These are phyloP conservation scores for Pseudonitzschia pungens DNA, from an alignment of 108 stramenopile genomes.

Conservation along the genomic window DNA sequence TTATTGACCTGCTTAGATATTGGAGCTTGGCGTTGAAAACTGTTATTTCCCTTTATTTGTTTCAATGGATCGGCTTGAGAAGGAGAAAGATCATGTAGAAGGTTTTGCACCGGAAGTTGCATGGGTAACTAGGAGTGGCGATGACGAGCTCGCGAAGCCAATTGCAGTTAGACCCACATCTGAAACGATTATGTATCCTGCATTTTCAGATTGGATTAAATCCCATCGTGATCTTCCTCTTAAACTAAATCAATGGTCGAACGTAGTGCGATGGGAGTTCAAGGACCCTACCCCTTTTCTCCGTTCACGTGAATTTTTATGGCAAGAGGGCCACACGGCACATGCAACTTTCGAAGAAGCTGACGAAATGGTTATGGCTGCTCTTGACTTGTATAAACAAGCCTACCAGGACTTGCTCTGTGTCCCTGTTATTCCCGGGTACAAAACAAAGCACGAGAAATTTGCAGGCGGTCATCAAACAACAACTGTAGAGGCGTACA, in stretches of 20 bases:
- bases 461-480: slow-evolving; percentile 98
- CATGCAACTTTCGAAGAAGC: slow-evolving; percentile 96
- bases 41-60: slow-evolving; percentile 99
- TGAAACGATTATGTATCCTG: slow-evolving; percentile 99
- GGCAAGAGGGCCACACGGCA: slow-evolving; percentile 99
- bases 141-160: slow-evolving; percentile 90
- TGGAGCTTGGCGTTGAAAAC: slow-evolving; percentile 90
- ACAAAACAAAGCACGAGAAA: slow-evolving; percentile 98
- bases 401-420: slow-evolving; percentile 99
- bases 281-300: slow-evolving; percentile 99
- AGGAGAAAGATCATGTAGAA: slow-evolving; percentile 99
- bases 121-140: slow-evolving; percentile 93
- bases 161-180: slow-evolving; percentile 98
- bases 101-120: slow-evolving; percentile 99
- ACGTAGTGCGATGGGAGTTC: slow-evolving; percentile 99
- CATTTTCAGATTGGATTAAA: slow-evolving; percentile 96
- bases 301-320: slow-evolving; percentile 96
- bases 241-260: slow-evolving; percentile 98
- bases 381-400: slow-evolving; percentile 92
- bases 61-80: slow-evolving; percentile 86
- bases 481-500: slow-evolving; percentile 99
- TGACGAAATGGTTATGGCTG: slow-evolving; percentile 93
- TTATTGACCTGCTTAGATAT: slow-evolving; percentile 52
- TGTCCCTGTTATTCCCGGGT: slow-evolving; percentile 97
- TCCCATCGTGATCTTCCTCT: slow-evolving; percentile 94